Evolutionary conservation across 345 rosid species (phyloP), one percentile per base, ranked within the genome.

Genomic region (Corchorus capsularis): DNA sequence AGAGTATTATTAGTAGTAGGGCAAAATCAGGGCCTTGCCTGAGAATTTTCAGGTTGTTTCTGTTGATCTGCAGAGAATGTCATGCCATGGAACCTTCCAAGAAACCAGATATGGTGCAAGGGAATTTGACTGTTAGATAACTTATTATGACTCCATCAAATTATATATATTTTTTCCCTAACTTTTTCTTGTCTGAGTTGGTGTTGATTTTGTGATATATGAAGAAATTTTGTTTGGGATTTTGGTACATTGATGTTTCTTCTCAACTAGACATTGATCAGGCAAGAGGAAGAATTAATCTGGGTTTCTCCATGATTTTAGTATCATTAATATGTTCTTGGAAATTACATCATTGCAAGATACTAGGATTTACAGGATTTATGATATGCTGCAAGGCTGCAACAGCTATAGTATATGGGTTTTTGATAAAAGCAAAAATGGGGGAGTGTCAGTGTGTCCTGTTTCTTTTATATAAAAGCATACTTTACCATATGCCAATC

Each of bases 71-170:
- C 74, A 83, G 87, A 76, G 87, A 86, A 65, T 94, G 96, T 62
- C 98, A 94, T 79, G 92, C 98, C 69, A 90, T 94, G 95, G 98
- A 92, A 77, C 84, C 94, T 73, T 74, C 89, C 17, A 74, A 74
- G 67, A 71, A 81, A 66, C 85, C 80, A 60, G 82, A 77, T 64
- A 81, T 60, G 76, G 41, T 17, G 22, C 56, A 27, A 17, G 50
- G 52, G 1, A 50, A 32, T 69, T 35, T 27, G 59, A 45, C n/a
- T 41, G 15, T 39, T 63, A 12, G 27, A 69, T 27, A 69, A 52
- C 34, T 14, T 47, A 49, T 32, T 13, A 16, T 20, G 20, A 56
- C 16, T 47, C 41, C 39, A 46, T 2, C 9, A 16, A n/a, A 39
- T 0, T 39, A 39, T 39, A 39, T 39, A 45, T 8, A 13, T 68